phyloP scores from a whole-genome alignment of 805 yeast genomes.

The Candida rishiriensis region DNA sequence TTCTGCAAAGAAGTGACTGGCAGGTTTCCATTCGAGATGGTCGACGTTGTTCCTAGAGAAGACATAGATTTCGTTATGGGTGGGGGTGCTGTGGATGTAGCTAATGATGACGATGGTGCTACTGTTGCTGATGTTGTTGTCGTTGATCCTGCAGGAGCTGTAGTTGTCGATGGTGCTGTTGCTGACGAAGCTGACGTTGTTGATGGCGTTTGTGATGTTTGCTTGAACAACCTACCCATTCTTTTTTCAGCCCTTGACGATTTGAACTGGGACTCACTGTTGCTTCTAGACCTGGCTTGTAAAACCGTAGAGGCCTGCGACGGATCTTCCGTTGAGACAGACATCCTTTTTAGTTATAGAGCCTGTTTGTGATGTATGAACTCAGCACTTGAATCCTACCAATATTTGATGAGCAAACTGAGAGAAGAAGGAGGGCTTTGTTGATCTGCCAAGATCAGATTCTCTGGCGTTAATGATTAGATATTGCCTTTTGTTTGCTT shows the following conservation, averaged over 20 bases:
- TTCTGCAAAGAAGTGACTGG: background rate
- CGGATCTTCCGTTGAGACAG: conserved; percentile 9
- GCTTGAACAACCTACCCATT: conserved; percentile 31
- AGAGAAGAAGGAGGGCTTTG: too few species aligned
- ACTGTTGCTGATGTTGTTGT: conserved; percentile 6
- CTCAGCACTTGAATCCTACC: too few species aligned
- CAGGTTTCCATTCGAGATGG: too few species aligned
- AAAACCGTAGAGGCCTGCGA: background rate
- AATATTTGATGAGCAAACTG: too few species aligned
- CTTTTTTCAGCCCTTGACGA: conserved; percentile 31
- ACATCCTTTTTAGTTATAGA: background rate
- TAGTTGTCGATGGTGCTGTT: conserved; percentile 4
- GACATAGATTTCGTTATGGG: conserved; percentile 6
- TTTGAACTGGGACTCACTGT: conserved; percentile 27
- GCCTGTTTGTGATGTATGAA: too few species aligned
- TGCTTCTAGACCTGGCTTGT: conserved; percentile 23
- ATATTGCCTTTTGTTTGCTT: too few species aligned
- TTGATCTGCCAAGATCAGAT: too few species aligned
- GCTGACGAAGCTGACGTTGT: conserved; percentile 7
- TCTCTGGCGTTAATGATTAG: too few species aligned
- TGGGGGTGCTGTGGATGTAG: conserved; percentile 1
- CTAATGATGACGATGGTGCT: conserved; percentile 4
- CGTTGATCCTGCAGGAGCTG: conserved; percentile 1
- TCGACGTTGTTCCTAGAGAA: too few species aligned
- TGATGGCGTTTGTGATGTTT: conserved; percentile 5